phyloP scores from a whole-genome alignment of 331 rosid species.

The Quercus phellos region DNA sequence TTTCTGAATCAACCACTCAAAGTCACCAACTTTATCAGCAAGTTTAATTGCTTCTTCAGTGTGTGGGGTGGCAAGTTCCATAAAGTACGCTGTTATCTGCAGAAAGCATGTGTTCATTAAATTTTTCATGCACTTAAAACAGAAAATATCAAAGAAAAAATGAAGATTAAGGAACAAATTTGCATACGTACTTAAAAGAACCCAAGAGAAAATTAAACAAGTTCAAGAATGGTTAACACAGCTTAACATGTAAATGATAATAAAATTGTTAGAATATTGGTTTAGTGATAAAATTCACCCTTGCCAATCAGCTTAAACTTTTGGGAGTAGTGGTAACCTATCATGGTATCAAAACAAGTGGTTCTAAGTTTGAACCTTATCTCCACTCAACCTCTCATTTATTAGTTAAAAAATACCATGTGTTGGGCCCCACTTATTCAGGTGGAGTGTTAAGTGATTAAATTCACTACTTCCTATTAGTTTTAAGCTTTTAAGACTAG shows the following conservation, averaged over 20 bases:
- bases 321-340: too few relatives aligned
- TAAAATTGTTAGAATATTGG: too few relatives aligned
- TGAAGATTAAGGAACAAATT: neutral
- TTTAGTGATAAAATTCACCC: too few relatives aligned
- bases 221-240: neutral
- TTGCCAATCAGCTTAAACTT: too few relatives aligned
- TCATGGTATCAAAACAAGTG: too few relatives aligned
- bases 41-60: slow-evolving; percentile 88
- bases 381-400: neutral
- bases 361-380: too few relatives aligned
- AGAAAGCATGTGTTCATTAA: slow-evolving; percentile 3
- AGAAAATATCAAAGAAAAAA: neutral
- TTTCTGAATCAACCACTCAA: slow-evolving; percentile 95
- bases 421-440: too few relatives aligned
- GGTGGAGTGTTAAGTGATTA: too few relatives aligned
- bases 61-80: slow-evolving; percentile 90
- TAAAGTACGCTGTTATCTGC: slow-evolving; percentile 84
- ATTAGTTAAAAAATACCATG: neutral
- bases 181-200: neutral
- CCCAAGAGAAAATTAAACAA: neutral
- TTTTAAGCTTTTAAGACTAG: too few relatives aligned
- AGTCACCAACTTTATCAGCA: slow-evolving; percentile 95
- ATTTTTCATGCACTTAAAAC: neutral
- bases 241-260: neutral
- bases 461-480: too few relatives aligned